Percentiles rank a stretch among this genome's conserved stretches.
These are phyloP conservation scores for Aspergillus sp. DNA, from an alignment of 2,329 filamentous ascomycete species.

Conservation along the genomic window DNA sequence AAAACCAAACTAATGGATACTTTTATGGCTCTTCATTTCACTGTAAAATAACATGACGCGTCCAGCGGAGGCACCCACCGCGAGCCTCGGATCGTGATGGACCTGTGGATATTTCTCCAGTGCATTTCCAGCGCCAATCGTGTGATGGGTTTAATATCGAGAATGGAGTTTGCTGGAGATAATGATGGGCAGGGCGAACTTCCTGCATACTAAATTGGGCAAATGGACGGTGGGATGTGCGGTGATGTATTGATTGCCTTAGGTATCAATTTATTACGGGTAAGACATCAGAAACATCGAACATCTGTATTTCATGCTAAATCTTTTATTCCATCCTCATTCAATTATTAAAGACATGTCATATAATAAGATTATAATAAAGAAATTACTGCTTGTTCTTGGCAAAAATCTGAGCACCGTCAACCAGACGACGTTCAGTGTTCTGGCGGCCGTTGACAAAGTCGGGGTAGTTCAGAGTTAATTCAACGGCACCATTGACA, in stretches of 20 bases:
- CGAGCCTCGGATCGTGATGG: too few relatives aligned
- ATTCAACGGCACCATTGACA: constrained; percentile 78
- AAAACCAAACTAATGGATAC: too few relatives aligned
- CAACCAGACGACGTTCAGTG: constrained; percentile 55
- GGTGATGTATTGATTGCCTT: not conserved
- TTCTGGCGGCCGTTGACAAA: constrained; percentile 74
- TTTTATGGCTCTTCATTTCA: too few relatives aligned
- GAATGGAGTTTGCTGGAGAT: too few relatives aligned
- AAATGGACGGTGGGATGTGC: not conserved
- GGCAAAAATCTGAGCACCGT: constrained; percentile 54
- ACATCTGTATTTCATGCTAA: not conserved
- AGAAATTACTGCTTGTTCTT: constrained; percentile 35
- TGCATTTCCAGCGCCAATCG: too few relatives aligned
- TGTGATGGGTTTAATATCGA: too few relatives aligned
- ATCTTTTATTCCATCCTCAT: not conserved
- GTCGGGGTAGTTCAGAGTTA: constrained; percentile 94
- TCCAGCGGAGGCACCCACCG: too few relatives aligned
- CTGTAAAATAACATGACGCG: too few relatives aligned
- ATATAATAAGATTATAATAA: not conserved
- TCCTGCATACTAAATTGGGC: not conserved
- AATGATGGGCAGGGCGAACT: not conserved
- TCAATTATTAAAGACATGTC: not conserved
- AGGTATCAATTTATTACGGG: not conserved
- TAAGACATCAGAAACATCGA: not conserved
- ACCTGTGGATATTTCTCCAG: too few relatives aligned